These are phyloP conservation scores for Cystobasidium ongulense DNA, from an alignment of 768 basidiomycete genomes.

Conservation along the genomic window DNA sequence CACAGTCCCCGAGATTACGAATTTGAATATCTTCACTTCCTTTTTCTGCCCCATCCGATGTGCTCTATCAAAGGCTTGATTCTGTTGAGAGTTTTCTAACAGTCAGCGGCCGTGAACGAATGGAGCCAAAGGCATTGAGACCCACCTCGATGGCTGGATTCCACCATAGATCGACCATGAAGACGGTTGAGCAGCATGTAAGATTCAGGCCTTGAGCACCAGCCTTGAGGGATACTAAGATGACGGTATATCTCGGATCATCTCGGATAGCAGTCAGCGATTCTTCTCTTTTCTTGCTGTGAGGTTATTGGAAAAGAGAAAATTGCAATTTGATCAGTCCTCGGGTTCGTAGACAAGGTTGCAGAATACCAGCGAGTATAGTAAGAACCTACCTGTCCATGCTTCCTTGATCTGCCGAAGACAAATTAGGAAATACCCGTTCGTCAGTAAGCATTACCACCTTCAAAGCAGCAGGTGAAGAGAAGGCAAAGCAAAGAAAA, in stretches of 20 bases:
- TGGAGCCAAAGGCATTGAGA: background rate
- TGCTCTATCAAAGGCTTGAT: constrained; percentile 41
- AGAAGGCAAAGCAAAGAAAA: background rate
- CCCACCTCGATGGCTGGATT: constrained; percentile 21
- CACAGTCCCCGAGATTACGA: constrained; percentile 56
- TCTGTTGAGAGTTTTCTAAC: constrained; percentile 32
- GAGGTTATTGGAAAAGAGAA: constrained; percentile 68
- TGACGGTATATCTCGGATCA: constrained; percentile 57
- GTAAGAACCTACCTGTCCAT: constrained; percentile 9
- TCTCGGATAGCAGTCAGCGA: constrained; percentile 65
- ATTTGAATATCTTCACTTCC: constrained; percentile 49
- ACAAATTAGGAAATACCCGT: background rate
- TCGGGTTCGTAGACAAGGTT: too few relatives aligned
- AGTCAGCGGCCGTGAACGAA: background rate
- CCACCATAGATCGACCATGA: constrained; percentile 45
- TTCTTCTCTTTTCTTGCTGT: constrained; percentile 63
- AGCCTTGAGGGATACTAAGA: constrained; percentile 83
- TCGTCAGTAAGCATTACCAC: background rate
- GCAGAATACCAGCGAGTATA: background rate
- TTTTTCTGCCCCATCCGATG: constrained; percentile 47
- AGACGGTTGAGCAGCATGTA: constrained; percentile 87
- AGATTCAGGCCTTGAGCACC: constrained; percentile 63
- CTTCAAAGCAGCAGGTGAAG: background rate
- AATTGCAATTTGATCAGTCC: background rate
- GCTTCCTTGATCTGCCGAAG: constrained; percentile 13